Conservation (phyloP, 1,139 yeast genomes). For the Pichia sp. region DNA sequence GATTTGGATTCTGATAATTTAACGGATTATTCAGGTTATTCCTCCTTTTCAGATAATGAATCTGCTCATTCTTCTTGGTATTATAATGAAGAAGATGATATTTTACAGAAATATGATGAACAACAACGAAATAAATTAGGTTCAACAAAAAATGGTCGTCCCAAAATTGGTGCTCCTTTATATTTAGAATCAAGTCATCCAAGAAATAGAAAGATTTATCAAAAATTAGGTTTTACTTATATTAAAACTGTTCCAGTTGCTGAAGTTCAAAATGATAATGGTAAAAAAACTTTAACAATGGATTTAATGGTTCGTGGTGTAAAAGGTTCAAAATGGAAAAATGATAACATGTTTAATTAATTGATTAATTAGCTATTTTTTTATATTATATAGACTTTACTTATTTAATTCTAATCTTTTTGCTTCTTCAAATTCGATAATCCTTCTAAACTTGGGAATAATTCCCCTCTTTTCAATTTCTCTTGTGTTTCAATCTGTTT, state of each 20-base stretch:
- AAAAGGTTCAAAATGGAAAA: constrained; percentile 28
- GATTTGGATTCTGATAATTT: constrained; percentile 29
- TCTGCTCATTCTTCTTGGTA: constrained; percentile 31
- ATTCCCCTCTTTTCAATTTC: constrained; percentile 20
- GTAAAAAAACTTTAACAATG: constrained; percentile 31
- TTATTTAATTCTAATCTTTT: background rate
- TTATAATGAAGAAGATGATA: constrained; percentile 29
- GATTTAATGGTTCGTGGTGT: constrained; percentile 38
- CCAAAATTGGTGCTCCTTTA: constrained; percentile 27
- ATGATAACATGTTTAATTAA: constrained; percentile 8
- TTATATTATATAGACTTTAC: background rate
- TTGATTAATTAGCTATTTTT: background rate
- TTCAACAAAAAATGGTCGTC: constrained; percentile 2
- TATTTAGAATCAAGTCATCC: constrained; percentile 50
- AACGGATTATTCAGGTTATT: constrained; percentile 30
- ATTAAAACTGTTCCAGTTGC: constrained; percentile 41
- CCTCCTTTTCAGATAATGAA: constrained; percentile 27
- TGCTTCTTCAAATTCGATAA: background rate
- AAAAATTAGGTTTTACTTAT: constrained; percentile 42
- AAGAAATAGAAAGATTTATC: constrained; percentile 42
- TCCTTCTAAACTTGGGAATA: constrained; percentile 22
- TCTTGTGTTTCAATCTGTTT: constrained; percentile 18
- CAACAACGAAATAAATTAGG: constrained; percentile 19
- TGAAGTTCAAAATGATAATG: constrained; percentile 25
- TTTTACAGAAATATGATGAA: constrained; percentile 28